These are phyloP conservation scores for Tetrahymena thermophila DNA, from an alignment of 73 alveolate genomes.

Conservation along the genomic window DNA sequence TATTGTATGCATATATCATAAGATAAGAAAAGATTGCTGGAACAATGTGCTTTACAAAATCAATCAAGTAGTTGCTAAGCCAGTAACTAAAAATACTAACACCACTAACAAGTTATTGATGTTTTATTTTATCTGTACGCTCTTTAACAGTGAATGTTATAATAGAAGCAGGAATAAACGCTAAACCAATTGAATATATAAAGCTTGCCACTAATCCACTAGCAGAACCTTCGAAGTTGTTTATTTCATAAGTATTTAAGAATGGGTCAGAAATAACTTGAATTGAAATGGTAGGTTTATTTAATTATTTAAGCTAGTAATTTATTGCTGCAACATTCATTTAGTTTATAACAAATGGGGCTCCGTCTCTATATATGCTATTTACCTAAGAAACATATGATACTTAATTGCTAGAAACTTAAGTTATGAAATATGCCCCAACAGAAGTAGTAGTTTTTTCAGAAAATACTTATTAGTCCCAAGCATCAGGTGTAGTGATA, in stretches of 20 bases:
- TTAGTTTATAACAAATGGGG: conserved; percentile 6
- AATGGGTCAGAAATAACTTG: neutral
- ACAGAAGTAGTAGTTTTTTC: neutral
- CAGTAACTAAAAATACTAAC: conserved; percentile 81
- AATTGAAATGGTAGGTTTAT: neutral
- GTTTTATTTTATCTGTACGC: conserved; percentile 90
- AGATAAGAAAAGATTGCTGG: conserved; percentile 68
- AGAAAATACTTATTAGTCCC: neutral
- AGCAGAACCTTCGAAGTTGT: neutral
- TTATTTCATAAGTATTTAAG: conserved; percentile 3
- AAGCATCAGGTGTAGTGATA: neutral
- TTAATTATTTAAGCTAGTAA: neutral
- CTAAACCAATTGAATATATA: conserved; percentile 84
- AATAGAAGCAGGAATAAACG: conserved; percentile 90
- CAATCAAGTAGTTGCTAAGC: conserved; percentile 82
- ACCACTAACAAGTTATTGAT: conserved; percentile 85
- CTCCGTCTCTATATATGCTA: conserved; percentile 34
- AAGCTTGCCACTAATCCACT: conserved; percentile 55
- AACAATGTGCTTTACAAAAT: conserved; percentile 66
- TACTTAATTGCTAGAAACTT: neutral
- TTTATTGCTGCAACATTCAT: conserved; percentile 30
- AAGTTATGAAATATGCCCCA: conserved; percentile 17
- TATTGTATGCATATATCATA: conserved; percentile 50
- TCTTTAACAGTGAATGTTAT: conserved; percentile 82
- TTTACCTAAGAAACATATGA: neutral